Base-by-base conservation (phyloP, 805 yeast genomes). In the Zygoascus bituminiphila region DNA sequence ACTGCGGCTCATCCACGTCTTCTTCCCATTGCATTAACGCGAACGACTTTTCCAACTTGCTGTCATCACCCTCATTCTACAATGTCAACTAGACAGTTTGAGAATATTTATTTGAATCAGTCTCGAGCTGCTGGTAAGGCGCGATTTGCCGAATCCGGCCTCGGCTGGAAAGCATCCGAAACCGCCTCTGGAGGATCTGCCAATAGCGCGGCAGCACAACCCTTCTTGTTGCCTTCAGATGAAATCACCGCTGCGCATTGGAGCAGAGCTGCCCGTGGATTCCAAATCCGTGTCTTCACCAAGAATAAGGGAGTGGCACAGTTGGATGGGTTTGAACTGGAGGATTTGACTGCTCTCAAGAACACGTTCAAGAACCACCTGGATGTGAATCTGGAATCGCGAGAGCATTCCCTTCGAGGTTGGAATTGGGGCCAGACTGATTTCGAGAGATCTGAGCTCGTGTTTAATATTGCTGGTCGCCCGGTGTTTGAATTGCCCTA, bases 391-490 rank as follows among this genome's bases (percentile, higher is more conserved):
- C 73, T 93, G 50, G 98, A 93, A 58, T 82, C 77, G 53, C 79
- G 75, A 59, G 98, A 91, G 59, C 98, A 93, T 67, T 84, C 96
- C 4, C 71, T 93, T 55, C 79, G 96, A 69, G 99, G 99, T 26
- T 93, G 98, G 98, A 93, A 93, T 67, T 93, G 98, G 98, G 99
- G 99, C 47, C 81, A 83, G 54, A 75, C 91, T 14, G 96, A 89
- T 63, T 78, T 93, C 62, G 96, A 95, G 19, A 78, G 96, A 64
- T 86, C 88, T 58, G 98, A 93, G 65, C 72, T 93, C 64, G 78
- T 87, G 24, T 89, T 93, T 67, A 79, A 81, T 50, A 81, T 89
- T 20, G 85, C 85, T 61, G 88, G 88, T 57, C 82, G 85, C 59
- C 98, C 98, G 2, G 78, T 83, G 10, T 91, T 91, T 64, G 98